A percentile compares a stretch with the other conserved stretches of the same genome.
phyloP scores from a whole-genome alignment of 2,329 filamentous ascomycete genomes.

The Xylariaceae sp. region DNA sequence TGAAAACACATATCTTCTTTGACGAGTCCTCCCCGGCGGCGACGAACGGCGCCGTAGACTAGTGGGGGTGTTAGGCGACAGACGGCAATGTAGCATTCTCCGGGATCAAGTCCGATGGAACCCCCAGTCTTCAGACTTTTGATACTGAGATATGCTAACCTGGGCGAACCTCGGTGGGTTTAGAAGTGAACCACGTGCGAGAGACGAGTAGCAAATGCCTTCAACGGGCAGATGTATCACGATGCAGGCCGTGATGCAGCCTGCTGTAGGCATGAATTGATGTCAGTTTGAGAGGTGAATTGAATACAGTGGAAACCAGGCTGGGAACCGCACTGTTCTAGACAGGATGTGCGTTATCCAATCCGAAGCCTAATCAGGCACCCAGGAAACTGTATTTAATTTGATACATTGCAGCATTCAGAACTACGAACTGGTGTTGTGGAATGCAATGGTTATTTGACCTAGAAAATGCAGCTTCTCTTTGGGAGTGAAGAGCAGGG shows the following conservation, averaged over 20 bases:
- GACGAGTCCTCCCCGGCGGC: conserved; percentile 20
- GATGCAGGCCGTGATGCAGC: conserved; percentile 9
- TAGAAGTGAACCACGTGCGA: conserved; percentile 25
- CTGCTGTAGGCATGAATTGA: conserved; percentile 28
- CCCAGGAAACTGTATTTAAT: no score
- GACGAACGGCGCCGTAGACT: conserved; percentile 24
- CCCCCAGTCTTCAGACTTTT: conserved; percentile 5
- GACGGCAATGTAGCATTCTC: conserved; percentile 28
- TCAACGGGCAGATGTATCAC: conserved; percentile 17
- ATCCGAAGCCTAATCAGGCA: no score
- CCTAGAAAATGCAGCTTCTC: no score
- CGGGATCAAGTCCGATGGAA: conserved; percentile 22
- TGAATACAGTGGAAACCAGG: conserved; percentile 13
- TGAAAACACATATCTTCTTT: conserved; percentile 21
- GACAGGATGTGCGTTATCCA: no score
- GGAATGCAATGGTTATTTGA: no score
- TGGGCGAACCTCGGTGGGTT: conserved; percentile 17
- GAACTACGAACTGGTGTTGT: no score
- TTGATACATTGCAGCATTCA: no score
- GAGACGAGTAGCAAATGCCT: conserved; percentile 14
- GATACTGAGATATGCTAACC: conserved; percentile 23
- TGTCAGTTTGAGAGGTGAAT: conserved; percentile 22
- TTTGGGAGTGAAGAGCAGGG: no score
- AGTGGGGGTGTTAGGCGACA: conserved; percentile 16
- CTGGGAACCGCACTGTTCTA: no score